These are phyloP conservation scores for Cenchrus purpureus DNA, from an alignment of 176 grass and related monocot genomes.

Conservation along the genomic window DNA sequence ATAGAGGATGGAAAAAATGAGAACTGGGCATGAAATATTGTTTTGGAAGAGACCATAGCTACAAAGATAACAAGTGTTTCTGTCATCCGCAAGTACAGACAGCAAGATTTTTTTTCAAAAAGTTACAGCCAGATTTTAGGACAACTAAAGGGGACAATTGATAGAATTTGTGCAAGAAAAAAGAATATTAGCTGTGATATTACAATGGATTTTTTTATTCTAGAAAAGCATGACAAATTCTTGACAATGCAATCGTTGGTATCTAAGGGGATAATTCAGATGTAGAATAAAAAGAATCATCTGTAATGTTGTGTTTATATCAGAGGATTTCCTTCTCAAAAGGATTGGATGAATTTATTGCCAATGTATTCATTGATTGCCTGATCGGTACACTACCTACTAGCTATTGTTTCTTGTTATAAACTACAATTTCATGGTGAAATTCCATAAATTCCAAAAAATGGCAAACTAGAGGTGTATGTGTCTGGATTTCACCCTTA, in stretches of 20 bases:
- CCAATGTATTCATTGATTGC: constrained; percentile 4
- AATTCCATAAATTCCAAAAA: constrained; percentile 14
- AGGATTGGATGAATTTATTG: not conserved
- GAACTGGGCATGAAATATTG: constrained; percentile 9
- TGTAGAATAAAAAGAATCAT: not conserved
- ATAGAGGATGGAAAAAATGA: constrained; percentile 1
- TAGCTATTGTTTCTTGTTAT: constrained; percentile 1
- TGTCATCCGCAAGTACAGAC: constrained; percentile 17
- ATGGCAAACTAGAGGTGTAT: constrained; percentile 13
- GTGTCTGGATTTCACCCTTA: not conserved
- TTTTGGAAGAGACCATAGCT: constrained; percentile 1
- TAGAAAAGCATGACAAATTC: not conserved
- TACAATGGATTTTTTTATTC: not conserved
- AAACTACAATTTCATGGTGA: constrained; percentile 4
- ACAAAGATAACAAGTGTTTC: constrained; percentile 1
- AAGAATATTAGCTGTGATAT: constrained; percentile 5
- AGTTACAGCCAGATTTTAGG: not conserved
- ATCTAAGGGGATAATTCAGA: not conserved
- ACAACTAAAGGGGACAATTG: not conserved
- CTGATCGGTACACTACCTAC: constrained; percentile 7
- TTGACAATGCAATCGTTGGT: not conserved
- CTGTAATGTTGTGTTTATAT: not conserved
- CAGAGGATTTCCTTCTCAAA: not conserved
- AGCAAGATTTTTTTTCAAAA: not conserved
- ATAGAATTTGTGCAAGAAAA: not conserved